Evolutionary conservation across 371 early-diverging fungal genomes (phyloP).

Genomic region (Mucor mucedo): DNA sequence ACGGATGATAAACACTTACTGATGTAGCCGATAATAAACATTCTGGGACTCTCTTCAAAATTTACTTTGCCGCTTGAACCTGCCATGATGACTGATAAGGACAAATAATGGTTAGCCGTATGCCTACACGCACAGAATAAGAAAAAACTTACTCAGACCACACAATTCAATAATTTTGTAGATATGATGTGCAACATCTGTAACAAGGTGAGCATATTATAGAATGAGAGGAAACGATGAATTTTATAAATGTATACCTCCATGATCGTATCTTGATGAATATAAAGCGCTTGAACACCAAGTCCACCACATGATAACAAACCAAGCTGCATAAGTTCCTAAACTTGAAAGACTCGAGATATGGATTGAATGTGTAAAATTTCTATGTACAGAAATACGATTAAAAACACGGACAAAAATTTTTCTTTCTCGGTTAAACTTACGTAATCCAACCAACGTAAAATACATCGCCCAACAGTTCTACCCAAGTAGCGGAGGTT

Average conservation of each 20-base stretch:
- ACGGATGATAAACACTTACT: conserved; percentile 25
- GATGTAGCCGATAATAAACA: conserved; percentile 55
- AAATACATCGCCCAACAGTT: conserved; percentile 55
- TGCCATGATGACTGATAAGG: conserved; percentile 45
- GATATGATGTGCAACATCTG: conserved; percentile 55
- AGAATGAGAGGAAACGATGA: no score
- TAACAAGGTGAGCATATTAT: no score
- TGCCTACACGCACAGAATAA: background rate
- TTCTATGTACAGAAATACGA: conserved; percentile 18
- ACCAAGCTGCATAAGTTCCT: conserved; percentile 58
- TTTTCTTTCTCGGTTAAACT: background rate
- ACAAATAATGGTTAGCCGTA: background rate
- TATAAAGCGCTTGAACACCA: conserved; percentile 63
- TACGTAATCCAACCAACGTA: conserved; percentile 55
- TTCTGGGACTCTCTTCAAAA: conserved; percentile 32
- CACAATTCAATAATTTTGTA: conserved; percentile 53
- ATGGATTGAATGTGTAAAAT: conserved; percentile 59
- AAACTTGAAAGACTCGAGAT: conserved; percentile 39
- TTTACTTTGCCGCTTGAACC: conserved; percentile 35
- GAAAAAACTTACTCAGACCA: conserved; percentile 37
- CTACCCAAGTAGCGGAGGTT: conserved; percentile 52
- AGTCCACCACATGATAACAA: conserved; percentile 67
- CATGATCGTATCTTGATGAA: conserved; percentile 50
- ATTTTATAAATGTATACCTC: conserved; percentile 17
- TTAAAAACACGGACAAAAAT: background rate